Conservation (phyloP, 345 rosid genomes). For the Laguncularia racemosa region DNA sequence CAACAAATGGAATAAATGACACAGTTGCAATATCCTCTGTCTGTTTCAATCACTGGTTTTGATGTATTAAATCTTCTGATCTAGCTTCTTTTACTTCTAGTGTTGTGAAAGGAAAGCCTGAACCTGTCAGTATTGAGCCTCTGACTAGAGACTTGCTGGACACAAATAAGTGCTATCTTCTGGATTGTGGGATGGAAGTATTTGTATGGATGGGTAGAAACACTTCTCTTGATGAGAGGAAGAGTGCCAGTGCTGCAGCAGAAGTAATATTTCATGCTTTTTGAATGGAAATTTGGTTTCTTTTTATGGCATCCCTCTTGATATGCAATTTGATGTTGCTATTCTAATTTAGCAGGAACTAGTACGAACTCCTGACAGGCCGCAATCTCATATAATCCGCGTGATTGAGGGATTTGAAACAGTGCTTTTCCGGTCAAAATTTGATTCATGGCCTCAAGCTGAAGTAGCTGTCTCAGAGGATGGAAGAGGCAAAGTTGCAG, state of each 20-base stretch:
- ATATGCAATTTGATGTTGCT: neutral
- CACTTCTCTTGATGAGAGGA: constrained; percentile 80
- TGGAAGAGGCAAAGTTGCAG: constrained; percentile 99
- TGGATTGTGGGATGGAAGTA: constrained; percentile 78
- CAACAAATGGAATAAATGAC: too few species aligned
- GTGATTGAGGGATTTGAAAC: constrained; percentile 98
- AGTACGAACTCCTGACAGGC: constrained; percentile 38
- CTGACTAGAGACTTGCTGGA: constrained; percentile 69
- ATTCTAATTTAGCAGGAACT: constrained; percentile 46
- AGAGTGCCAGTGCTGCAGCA: constrained; percentile 73
- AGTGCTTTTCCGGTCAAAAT: constrained; percentile 77
- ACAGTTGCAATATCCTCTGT: too few species aligned
- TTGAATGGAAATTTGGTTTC: constrained; percentile 5
- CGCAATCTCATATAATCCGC: constrained; percentile 62
- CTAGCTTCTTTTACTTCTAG: constrained; percentile 22
- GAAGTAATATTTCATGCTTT: constrained; percentile 43
- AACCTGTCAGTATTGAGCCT: constrained; percentile 57
- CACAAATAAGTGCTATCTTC: constrained; percentile 75
- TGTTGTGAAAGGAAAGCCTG: constrained; percentile 79
- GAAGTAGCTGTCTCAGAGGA: constrained; percentile 71
- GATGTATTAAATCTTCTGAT: constrained; percentile 1
- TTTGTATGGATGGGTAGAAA: constrained; percentile 94
- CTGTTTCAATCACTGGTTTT: too few species aligned
- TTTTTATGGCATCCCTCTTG: neutral
- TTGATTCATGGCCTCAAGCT: constrained; percentile 82